Percentiles rank a stretch among this genome's conserved stretches.
phyloP scores from a whole-genome alignment of 2,329 filamentous ascomycete species.

The Pseudogymnoascus sp. region DNA sequence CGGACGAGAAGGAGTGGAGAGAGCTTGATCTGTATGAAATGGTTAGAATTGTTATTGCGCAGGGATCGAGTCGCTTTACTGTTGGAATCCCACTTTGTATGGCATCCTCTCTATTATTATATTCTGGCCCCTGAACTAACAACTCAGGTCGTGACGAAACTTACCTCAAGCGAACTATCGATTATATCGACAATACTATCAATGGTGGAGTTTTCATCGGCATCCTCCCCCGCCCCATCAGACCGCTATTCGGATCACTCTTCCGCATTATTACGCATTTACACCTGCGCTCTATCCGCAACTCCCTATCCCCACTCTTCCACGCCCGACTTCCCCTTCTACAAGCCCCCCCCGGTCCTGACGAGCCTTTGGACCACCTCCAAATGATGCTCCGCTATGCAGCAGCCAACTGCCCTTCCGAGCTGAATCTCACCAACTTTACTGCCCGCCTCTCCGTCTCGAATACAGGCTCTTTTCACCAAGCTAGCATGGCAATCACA shows the following conservation, averaged over 20 bases:
- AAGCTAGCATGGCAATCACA: conserved; percentile 32
- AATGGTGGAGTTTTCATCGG: conserved; percentile 29
- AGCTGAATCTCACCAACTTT: conserved; percentile 23
- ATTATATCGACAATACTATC: conserved; percentile 29
- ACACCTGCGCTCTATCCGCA: conserved; percentile 20
- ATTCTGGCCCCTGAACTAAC: not conserved
- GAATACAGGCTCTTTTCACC: conserved; percentile 27
- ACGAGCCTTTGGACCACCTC: conserved; percentile 31
- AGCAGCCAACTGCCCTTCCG: conserved; percentile 31
- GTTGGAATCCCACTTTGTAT: conserved; percentile 27
- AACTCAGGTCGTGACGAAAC: conserved; percentile 24
- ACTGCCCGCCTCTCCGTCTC: conserved; percentile 19
- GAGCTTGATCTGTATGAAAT: conserved; percentile 21
- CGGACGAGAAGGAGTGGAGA: conserved; percentile 21
- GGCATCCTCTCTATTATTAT: conserved; percentile 12
- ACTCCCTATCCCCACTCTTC: conserved; percentile 17
- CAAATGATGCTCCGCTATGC: conserved; percentile 37
- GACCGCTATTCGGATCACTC: conserved; percentile 27
- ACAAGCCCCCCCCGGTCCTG: conserved; percentile 18
- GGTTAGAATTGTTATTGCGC: conserved; percentile 22
- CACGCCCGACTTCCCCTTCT: conserved; percentile 21
- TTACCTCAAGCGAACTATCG: conserved; percentile 27
- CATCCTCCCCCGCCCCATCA: conserved; percentile 27
- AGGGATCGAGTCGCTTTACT: conserved; percentile 25
- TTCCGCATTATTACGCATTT: conserved; percentile 20